Evolutionary conservation across 495 filamentous ascomycete genomes (phyloP), one percentile per base, ranked within the genome.

Genomic region (Aspergillus wentii): DNA sequence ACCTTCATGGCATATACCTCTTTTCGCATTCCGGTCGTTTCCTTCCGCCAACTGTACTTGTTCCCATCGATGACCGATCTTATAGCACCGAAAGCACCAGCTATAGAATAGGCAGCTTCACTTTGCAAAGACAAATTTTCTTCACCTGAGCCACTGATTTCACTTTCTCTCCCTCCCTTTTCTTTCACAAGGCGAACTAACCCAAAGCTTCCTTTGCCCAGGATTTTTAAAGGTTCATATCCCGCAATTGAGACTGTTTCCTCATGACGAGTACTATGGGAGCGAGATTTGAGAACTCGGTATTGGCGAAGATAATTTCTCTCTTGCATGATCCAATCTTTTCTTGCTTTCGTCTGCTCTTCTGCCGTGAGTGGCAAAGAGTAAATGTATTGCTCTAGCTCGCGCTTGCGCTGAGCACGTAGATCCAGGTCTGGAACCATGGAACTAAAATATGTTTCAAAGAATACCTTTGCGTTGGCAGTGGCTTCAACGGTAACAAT

Each of bases 201-300:
- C 2, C 91, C 91, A 64, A 95, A 97, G 49, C 90, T 95, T 10
- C 91, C 91, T 57, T 90, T 94, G 0, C 91, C 91, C n/a, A 97
- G 73, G n/a, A 88, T 68, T 46, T 85, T 85, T 25, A 95, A 63
- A 13, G 80, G 64, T 46, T 95, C 86, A 46, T 86, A 95, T n/a
- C 80, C 80, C 3, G 76, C 75, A 18, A 75, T 55, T 4, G 70
- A 70, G 9, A 76, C 59, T n/a, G 64, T 58, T 23, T 66, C 61
- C 2, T 57, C 49, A 13, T 39, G 26, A 9, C 62, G 40, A 11
- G 52, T 41, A n/a, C 54, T 41, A 26, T 76, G 63, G 15, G 76
- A 74, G 26, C 65, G 76, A 6, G 74, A 72, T 48, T 86, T 88
- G 49, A 91, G 57, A 5, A 75, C 75, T 15, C 91, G 75, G 32